A percentile compares a stretch with the other conserved stretches of the same genome.
These are phyloP conservation scores for Hypoxylon crocopeplum DNA, from an alignment of 495 filamentous ascomycete species.

Conservation along the genomic window DNA sequence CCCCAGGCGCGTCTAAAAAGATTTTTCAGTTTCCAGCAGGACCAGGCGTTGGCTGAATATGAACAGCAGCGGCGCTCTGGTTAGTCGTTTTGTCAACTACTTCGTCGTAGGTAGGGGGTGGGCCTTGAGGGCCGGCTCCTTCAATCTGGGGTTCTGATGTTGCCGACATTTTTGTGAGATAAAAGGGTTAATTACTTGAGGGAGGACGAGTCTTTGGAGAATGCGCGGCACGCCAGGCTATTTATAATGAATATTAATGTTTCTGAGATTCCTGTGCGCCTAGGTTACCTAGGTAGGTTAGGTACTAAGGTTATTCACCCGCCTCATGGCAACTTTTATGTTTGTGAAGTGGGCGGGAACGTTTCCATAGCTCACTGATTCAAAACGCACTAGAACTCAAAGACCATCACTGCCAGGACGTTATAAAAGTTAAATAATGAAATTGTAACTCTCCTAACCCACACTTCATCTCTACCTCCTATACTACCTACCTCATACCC, in stretches of 20 bases:
- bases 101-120: slow-evolving; percentile 5
- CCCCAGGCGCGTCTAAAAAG: neutral
- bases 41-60: slow-evolving; percentile 10
- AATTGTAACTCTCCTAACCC: too few species aligned
- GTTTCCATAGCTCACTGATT: neutral
- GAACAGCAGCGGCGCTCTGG: slow-evolving; percentile 5
- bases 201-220: neutral
- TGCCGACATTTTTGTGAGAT: slow-evolving; percentile 12
- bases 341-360: neutral
- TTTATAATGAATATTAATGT: neutral
- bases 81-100: neutral
- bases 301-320: neutral
- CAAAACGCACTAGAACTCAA: too few species aligned
- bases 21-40: slow-evolving; percentile 12
- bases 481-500: too few species aligned
- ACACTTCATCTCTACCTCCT: too few species aligned
- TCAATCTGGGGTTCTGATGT: slow-evolving; percentile 3
- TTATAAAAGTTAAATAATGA: too few species aligned
- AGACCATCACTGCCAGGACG: too few species aligned
- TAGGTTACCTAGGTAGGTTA: too few species aligned
- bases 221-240: slow-evolving; percentile 1
- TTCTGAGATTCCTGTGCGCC: neutral
- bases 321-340: slow-evolving; percentile 2
- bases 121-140: neutral
- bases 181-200: neutral